phyloP scores from a whole-genome alignment of 2,329 filamentous ascomycete genomes.

The Purpureocillium takamizusanense region DNA sequence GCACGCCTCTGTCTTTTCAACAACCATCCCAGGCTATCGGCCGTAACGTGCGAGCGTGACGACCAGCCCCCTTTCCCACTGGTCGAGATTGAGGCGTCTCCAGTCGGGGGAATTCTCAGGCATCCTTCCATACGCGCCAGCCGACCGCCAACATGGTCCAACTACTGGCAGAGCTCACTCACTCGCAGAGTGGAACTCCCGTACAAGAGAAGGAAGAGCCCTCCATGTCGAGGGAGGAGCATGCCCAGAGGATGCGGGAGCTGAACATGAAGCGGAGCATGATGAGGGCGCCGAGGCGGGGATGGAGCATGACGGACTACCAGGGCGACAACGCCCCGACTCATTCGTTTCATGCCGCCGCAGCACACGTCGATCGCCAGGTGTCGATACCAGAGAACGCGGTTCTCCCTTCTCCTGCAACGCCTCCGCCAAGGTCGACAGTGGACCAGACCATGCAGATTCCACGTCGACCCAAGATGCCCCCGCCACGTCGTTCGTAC shows the following conservation, averaged over 20 bases:
- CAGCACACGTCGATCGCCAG: constrained; percentile 16
- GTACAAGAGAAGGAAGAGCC: constrained; percentile 12
- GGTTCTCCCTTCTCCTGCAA: constrained; percentile 9
- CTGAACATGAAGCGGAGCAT: constrained; percentile 23
- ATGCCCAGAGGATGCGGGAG: constrained; percentile 27
- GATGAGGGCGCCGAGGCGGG: constrained; percentile 32
- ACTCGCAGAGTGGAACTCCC: constrained; percentile 15
- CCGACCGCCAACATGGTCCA: constrained; percentile 20
- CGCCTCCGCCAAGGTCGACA: constrained; percentile 5
- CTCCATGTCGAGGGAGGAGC: constrained; percentile 31
- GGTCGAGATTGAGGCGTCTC: background rate
- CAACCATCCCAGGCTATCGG: too few relatives aligned
- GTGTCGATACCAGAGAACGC: constrained; percentile 26
- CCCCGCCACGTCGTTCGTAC: constrained; percentile 45
- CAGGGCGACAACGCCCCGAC: constrained; percentile 19
- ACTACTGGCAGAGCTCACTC: constrained; percentile 17
- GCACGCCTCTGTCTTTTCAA: too few relatives aligned
- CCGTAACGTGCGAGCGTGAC: too few relatives aligned
- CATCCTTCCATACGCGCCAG: background rate
- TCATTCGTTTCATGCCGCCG: constrained; percentile 10
- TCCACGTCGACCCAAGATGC: constrained; percentile 24
- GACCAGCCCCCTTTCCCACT: background rate
- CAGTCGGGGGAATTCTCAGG: too few relatives aligned
- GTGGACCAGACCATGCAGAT: constrained; percentile 14
- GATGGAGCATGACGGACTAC: constrained; percentile 38